Base-by-base conservation (phyloP, 805 yeast genomes). In the Ogataea glucozyma region DNA sequence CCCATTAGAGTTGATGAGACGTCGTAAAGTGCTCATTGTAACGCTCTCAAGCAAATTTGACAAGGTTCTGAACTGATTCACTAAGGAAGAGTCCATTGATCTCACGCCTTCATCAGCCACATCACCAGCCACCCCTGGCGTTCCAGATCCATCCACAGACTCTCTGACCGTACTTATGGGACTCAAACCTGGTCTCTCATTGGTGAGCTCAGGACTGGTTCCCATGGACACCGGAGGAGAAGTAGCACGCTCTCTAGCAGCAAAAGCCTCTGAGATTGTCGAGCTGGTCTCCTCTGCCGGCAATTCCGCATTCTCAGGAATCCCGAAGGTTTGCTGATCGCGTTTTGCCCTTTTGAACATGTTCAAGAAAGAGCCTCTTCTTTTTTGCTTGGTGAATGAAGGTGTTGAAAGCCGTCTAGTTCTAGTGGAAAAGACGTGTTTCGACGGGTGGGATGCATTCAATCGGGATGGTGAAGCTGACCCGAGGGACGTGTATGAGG, bases 1-100 rank as follows among this genome's bases (percentile, higher is more conserved):
- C 16, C 40, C 43, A 11, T 29, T 37, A 24, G 49, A 43, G 13
- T 43, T 32, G 31, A 60, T 40, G 30, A 60, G 38, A 13, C 65
- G 45, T 11, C 53, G 41, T 12, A 60, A 35, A 3, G 62, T 57
- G 30, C 51, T 54, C 47, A 52, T 47, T 1, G 64, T 54, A 9
- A 60, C 62, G n/a, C 45, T 53, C 31, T 58, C 61, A 2, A 60
- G 44, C 31, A 60, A 40, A 16, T 44, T 47, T 0, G 62, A 54
- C 11, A 60, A 43, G 3, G 64, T 58, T 30, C 55, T 51, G 40
- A 60, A 58, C 38, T 59, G 64, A 7, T 41, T 48, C 16, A 52
- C 21, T 31, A 58, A 26, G 4, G 56, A 43, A 3, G 43, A 20
- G 29, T 49, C 53, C n/a, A n/a, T n/a, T n/a, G n/a, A n/a, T n/a